phyloP scores from a whole-genome alignment of 106 monocot species.

The Dendrobium huoshanense region DNA sequence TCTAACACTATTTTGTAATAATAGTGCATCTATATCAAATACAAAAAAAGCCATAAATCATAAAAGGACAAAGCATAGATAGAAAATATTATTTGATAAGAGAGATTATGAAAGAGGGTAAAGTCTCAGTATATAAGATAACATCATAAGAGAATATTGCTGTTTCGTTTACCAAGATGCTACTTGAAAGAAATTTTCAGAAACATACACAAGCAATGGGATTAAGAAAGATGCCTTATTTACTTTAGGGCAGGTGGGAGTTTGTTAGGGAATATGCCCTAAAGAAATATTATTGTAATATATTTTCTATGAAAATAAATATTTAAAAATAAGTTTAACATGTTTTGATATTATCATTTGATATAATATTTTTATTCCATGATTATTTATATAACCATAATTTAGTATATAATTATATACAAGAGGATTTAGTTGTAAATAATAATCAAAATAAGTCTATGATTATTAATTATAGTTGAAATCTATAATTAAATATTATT shows the following conservation, averaged over 20 bases:
- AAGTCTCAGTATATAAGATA: background rate
- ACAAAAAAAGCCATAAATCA: background rate
- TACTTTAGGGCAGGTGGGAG: background rate
- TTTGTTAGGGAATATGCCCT: background rate
- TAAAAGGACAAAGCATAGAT: background rate
- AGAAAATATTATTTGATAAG: background rate
- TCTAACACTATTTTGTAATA: background rate
- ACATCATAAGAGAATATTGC: background rate
- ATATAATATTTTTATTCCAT: no score
- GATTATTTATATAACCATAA: no score
- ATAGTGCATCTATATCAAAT: background rate
- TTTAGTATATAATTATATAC: no score
- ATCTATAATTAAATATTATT: no score
- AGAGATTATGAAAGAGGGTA: background rate
- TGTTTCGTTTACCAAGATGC: background rate
- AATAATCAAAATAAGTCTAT: no score
- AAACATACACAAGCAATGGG: background rate
- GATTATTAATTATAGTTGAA: no score
- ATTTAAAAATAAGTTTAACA: no score
- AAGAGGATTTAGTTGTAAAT: no score
- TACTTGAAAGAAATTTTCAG: background rate
- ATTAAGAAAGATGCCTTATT: background rate
- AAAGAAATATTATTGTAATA: background rate
- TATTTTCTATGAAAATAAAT: no score
- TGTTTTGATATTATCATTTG: no score